These are phyloP conservation scores for Leptodontidium sp. DNA, from an alignment of 2,329 filamentous ascomycete species.

Conservation along the genomic window DNA sequence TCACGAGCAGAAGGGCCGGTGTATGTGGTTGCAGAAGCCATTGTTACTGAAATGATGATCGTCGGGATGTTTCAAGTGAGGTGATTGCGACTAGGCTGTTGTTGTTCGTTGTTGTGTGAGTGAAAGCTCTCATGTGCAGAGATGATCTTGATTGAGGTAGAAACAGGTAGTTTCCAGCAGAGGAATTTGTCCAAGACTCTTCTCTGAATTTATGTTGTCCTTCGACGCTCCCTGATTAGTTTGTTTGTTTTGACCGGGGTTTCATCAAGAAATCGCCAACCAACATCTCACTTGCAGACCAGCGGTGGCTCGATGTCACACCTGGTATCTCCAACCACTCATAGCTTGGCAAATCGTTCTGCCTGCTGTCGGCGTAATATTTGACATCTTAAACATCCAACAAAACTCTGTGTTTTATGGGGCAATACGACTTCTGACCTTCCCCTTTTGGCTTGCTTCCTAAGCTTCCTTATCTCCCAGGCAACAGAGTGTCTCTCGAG, in stretches of 20 bases:
- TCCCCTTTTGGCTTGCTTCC: no score
- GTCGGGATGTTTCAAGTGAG: not conserved
- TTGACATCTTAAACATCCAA: not conserved
- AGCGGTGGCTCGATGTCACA: no score
- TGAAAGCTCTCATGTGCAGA: not conserved
- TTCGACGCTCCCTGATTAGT: slow-evolving; percentile 6
- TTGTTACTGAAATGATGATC: not conserved
- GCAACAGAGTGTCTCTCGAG: no score
- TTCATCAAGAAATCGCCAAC: not conserved
- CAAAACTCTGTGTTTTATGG: no score
- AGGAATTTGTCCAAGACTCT: not conserved
- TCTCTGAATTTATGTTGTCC: not conserved
- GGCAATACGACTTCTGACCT: no score
- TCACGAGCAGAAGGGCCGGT: not conserved
- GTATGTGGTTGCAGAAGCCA: not conserved
- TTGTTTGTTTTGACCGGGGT: slow-evolving; percentile 8
- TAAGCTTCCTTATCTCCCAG: no score
- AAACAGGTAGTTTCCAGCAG: not conserved
- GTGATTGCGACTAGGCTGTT: not conserved
- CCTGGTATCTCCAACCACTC: no score
- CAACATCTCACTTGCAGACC: not conserved
- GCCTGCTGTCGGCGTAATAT: no score
- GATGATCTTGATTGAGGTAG: not conserved
- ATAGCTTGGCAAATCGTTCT: no score
- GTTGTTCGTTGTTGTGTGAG: not conserved